Evolutionary conservation across 305 asterid species (phyloP).

Genomic region (Rubia occidens): DNA sequence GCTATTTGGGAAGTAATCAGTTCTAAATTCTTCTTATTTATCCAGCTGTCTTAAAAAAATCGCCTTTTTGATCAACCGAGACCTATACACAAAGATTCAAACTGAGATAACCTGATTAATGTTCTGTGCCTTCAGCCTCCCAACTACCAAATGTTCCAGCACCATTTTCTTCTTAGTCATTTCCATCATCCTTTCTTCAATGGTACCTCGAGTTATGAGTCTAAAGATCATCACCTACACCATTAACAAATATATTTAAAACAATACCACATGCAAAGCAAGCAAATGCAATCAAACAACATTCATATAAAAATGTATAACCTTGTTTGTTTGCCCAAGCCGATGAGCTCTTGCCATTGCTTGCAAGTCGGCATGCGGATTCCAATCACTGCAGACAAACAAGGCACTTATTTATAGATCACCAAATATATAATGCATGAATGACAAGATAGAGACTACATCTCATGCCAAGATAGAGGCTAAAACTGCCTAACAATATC

Average conservation of each 20-base stretch:
- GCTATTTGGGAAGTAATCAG: background rate
- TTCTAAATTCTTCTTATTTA: background rate
- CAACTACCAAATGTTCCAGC: constrained; percentile 27
- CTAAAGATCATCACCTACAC: constrained; percentile 92
- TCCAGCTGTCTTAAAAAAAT: background rate
- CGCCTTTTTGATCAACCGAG: too few relatives aligned
- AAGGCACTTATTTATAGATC: background rate
- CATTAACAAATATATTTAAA: constrained; percentile 15
- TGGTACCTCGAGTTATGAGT: constrained; percentile 72
- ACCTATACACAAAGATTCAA: constrained; percentile 4
- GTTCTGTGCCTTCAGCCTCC: constrained; percentile 68
- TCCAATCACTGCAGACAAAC: constrained; percentile 72
- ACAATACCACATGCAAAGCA: constrained; percentile 18
- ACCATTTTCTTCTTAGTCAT: constrained; percentile 97
- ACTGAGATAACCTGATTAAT: constrained; percentile 67
- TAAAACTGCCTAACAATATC: too few relatives aligned
- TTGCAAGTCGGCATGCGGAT: constrained; percentile 98
- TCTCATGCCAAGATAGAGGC: background rate
- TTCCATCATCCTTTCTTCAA: constrained; percentile 99
- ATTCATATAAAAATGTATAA: background rate
- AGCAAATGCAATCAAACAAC: background rate
- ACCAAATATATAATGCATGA: background rate
- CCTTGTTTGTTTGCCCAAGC: constrained; percentile 98
- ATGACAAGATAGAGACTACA: background rate
- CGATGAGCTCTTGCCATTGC: constrained; percentile 99